A percentile compares a stretch with the other conserved stretches of the same genome.
phyloP scores from a whole-genome alignment of 306 rosid genomes.

The Casuarina cunninghamiana region DNA sequence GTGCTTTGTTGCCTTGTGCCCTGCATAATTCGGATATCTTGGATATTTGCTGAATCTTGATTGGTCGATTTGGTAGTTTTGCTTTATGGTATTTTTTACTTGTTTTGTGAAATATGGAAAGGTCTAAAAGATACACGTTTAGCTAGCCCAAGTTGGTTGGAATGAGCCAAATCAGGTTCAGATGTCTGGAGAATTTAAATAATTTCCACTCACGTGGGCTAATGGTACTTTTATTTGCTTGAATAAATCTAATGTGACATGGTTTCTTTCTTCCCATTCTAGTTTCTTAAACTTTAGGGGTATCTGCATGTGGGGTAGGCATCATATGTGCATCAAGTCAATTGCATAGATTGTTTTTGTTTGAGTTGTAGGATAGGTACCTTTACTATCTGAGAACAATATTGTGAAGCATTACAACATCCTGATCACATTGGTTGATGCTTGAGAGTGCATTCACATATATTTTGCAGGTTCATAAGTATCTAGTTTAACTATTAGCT shows the following conservation, averaged over 20 bases:
- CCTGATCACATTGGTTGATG: neutral
- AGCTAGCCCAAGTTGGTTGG: neutral
- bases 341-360: neutral
- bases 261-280: neutral
- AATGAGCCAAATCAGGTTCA: neutral
- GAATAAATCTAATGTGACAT: neutral
- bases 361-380: neutral
- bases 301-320: neutral
- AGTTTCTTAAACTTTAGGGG: neutral
- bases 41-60: neutral
- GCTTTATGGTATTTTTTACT: neutral
- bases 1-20: neutral
- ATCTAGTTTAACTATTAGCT: neutral
- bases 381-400: neutral
- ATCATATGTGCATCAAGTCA: neutral
- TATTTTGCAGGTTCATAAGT: neutral
- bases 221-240: neutral
- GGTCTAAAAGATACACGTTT: neutral
- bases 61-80: neutral
- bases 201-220: neutral
- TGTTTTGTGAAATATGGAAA: neutral
- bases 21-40: neutral
- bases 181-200: neutral
- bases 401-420: neutral
- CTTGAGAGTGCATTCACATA: neutral